Conservation (phyloP, 169 alveolate genomes). For the Cryptosporidium andersoni region DNA sequence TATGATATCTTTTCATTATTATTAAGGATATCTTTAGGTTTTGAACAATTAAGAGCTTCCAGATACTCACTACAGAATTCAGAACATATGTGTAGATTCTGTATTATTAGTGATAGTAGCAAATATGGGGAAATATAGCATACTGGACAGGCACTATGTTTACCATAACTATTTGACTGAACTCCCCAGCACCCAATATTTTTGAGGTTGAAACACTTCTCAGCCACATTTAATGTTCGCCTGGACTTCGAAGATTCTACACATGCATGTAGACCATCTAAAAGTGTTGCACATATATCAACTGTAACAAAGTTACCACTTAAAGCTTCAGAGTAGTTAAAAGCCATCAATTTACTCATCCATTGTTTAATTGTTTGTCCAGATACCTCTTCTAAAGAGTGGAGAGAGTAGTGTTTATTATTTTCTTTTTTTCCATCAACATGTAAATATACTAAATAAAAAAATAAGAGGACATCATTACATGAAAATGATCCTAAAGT, state of each 20-base stretch:
- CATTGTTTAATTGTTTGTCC: conserved; percentile 17
- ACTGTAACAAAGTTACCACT: neutral
- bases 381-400: conserved; percentile 41
- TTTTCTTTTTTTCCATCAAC: conserved; percentile 16
- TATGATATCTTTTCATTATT: neutral
- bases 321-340: too few species aligned
- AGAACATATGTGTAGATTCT: conserved; percentile 47
- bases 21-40: neutral
- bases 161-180: neutral
- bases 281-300: conserved; percentile 2
- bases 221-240: neutral
- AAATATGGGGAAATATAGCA: conserved; percentile 60
- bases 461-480: conserved; percentile 28
- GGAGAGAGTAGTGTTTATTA: conserved; percentile 15
- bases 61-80: neutral
- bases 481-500: conserved; percentile 44
- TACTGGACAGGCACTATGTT: conserved; percentile 2
- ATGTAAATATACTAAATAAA: conserved; percentile 15
- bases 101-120: conserved; percentile 31
- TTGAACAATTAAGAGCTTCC: neutral
- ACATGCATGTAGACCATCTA: conserved; percentile 40
- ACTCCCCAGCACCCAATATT: neutral
- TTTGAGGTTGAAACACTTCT: neutral
- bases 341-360: neutral
- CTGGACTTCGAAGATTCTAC: conserved; percentile 7